Percentiles rank a stretch among this genome's conserved stretches.
phyloP scores from a whole-genome alignment of 805 yeast species.

The Jamesozyma piceae region DNA sequence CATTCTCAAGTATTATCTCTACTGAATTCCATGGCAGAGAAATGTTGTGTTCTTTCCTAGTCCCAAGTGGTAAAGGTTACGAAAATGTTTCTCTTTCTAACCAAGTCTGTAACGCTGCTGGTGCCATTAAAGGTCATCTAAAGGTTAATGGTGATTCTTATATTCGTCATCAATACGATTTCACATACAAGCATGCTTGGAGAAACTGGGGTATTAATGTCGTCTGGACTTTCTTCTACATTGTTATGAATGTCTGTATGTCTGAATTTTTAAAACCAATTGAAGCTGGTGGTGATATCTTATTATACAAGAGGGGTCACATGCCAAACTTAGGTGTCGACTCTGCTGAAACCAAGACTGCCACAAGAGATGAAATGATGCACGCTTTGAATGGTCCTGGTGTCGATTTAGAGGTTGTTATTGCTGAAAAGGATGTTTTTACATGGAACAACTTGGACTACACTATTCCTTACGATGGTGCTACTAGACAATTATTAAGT shows the following conservation, averaged over 20 bases:
- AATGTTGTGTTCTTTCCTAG: constrained; percentile 40
- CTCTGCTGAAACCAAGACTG: constrained; percentile 31
- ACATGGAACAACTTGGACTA: constrained; percentile 67
- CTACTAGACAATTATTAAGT: constrained; percentile 45
- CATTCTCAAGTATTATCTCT: constrained; percentile 46
- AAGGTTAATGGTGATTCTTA: constrained; percentile 47
- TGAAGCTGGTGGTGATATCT: constrained; percentile 34
- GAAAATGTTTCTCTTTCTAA: constrained; percentile 32
- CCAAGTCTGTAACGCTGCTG: constrained; percentile 45
- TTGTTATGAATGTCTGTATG: constrained; percentile 28
- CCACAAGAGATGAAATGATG: constrained; percentile 34
- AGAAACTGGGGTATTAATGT: constrained; percentile 51
- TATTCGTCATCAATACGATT: constrained; percentile 33
- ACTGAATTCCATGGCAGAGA: constrained; percentile 48
- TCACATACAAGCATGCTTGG: constrained; percentile 43
- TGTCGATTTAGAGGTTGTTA: constrained; percentile 26
- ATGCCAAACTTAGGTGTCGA: constrained; percentile 30
- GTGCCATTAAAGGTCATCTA: constrained; percentile 38
- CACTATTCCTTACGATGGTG: constrained; percentile 52
- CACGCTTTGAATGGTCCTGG: constrained; percentile 27
- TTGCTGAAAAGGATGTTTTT: constrained; percentile 43
- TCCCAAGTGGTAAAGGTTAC: constrained; percentile 53
- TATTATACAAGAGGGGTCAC: constrained; percentile 39
- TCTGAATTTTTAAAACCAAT: constrained; percentile 32
- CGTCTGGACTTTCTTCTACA: constrained; percentile 37